Conservation (phyloP, 192 early-diverging fungal species). For the Coemansia aciculifera region DNA sequence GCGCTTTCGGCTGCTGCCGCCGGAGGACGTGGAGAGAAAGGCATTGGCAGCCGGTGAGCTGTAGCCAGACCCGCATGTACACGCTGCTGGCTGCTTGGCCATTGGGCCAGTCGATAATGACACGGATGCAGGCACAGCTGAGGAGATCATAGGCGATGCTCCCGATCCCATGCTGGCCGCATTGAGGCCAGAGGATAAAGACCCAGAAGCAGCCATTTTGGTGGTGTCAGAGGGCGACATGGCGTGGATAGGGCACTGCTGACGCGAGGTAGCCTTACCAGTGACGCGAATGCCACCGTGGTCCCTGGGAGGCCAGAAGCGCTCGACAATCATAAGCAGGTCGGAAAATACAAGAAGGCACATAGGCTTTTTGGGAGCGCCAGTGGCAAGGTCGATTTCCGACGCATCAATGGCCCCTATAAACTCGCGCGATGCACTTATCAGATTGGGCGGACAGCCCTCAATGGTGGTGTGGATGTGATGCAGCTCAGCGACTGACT, state of each 20-base stretch:
- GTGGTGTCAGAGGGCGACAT: not conserved
- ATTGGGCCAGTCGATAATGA: not conserved
- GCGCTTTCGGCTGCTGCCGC: constrained; percentile 33
- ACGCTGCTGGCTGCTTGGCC: not conserved
- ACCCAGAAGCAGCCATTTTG: not conserved
- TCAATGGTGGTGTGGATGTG: constrained; percentile 53
- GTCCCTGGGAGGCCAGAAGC: constrained; percentile 47
- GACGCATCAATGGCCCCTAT: constrained; percentile 51
- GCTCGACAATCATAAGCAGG: constrained; percentile 56
- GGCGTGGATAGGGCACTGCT: constrained; percentile 24
- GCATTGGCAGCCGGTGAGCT: constrained; percentile 22
- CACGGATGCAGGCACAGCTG: not conserved
- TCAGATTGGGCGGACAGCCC: constrained; percentile 57
- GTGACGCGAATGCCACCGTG: constrained; percentile 49
- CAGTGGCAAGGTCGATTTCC: constrained; percentile 51
- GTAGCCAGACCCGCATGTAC: constrained; percentile 13
- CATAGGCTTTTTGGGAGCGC: constrained; percentile 47
- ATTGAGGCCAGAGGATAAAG: not conserved
- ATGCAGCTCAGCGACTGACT: constrained; percentile 53
- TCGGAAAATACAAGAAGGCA: constrained; percentile 54
- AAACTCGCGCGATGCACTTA: constrained; percentile 57
- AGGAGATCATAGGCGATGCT: not conserved
- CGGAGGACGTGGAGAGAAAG: constrained; percentile 36
- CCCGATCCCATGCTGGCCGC: not conserved
- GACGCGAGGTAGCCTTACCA: constrained; percentile 18